Evolutionary conservation across 768 basidiomycete genomes (phyloP).

Genomic region (Chalciporus pseudorubinellus): DNA sequence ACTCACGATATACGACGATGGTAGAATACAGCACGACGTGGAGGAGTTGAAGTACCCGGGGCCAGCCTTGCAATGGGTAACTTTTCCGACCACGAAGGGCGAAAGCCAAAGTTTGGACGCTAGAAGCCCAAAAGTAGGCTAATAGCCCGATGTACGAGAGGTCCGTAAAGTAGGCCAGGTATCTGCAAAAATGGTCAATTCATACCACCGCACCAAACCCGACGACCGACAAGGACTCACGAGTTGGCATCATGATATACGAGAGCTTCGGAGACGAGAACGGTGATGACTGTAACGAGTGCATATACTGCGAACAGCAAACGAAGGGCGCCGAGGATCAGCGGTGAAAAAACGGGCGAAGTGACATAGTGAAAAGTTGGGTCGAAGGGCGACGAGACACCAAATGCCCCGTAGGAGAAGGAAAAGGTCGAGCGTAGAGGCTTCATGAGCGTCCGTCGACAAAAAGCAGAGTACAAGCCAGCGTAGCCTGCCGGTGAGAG

Average conservation of each 20-base stretch:
- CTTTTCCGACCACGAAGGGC: constrained; percentile 31
- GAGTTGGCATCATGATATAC: constrained; percentile 28
- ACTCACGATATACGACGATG: constrained; percentile 57
- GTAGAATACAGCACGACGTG: constrained; percentile 55
- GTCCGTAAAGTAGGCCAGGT: constrained; percentile 63
- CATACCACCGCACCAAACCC: neutral
- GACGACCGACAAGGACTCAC: constrained; percentile 27
- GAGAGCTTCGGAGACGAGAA: constrained; percentile 32
- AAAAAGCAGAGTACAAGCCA: neutral
- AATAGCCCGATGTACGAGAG: constrained; percentile 60
- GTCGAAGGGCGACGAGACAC: constrained; percentile 43
- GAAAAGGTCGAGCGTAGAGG: neutral
- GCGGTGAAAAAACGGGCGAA: constrained; percentile 42
- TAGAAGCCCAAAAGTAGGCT: constrained; percentile 60
- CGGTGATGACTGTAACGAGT: constrained; percentile 37
- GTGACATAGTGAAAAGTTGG: constrained; percentile 38
- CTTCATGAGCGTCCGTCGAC: constrained; percentile 6
- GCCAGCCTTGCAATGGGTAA: constrained; percentile 64
- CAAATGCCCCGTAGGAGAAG: constrained; percentile 26
- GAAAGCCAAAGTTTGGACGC: constrained; percentile 50
- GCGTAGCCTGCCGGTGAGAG: neutral
- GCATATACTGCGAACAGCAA: constrained; percentile 51
- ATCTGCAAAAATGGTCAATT: constrained; percentile 36
- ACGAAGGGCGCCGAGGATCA: constrained; percentile 44
- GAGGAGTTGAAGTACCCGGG: constrained; percentile 49